A percentile compares a stretch with the other conserved stretches of the same genome.
Conservation (phyloP, 2,329 filamentous ascomycete species). For the Cercospora citrullina region DNA sequence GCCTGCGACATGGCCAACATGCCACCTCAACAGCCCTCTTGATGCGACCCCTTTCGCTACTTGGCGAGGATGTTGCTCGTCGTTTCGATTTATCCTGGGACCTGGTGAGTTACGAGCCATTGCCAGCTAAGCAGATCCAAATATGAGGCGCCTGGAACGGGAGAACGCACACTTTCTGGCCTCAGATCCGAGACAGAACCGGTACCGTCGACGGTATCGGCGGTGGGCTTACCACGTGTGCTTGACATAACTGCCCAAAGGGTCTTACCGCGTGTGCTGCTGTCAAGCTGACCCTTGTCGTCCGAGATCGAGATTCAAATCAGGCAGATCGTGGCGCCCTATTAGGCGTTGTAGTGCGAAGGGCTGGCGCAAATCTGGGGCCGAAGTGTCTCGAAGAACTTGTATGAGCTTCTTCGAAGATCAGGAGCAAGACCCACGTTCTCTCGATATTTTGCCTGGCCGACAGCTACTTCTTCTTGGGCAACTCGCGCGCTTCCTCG, state of each 20-base stretch:
- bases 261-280: not conserved
- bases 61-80: conserved; percentile 4
- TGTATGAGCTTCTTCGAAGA: not conserved
- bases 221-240: not conserved
- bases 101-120: not conserved
- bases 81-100: not conserved
- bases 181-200: not conserved
- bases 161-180: not conserved
- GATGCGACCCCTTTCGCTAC: not conserved
- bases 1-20: conserved; percentile 29
- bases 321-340: conserved; percentile 1
- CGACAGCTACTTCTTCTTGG: not conserved
- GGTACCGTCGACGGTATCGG: not conserved
- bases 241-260: conserved; percentile 1
- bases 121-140: not conserved
- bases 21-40: conserved; percentile 29
- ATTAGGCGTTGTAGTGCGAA: not conserved
- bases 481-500: not conserved
- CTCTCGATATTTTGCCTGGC: not conserved
- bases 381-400: not conserved
- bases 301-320: not conserved
- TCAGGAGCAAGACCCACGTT: not conserved
- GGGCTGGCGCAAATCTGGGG: not conserved
- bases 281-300: not conserved
- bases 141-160: not conserved